Evolutionary conservation across 768 basidiomycete genomes (phyloP).

Genomic region (Harrya chromipes): DNA sequence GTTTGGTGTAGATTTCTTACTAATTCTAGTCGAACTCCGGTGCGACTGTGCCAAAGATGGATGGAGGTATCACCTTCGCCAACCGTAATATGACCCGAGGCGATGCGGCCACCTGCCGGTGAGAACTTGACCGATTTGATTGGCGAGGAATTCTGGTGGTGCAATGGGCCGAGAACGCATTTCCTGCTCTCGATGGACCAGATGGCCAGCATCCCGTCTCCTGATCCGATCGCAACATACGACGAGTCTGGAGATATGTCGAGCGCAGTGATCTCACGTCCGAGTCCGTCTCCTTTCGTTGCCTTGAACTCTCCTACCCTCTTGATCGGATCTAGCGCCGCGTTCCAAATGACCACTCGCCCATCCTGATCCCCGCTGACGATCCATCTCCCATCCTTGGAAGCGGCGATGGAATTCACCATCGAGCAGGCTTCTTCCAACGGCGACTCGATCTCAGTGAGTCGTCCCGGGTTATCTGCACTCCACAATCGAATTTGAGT

Average conservation of each 20-base stretch:
- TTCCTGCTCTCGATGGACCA: slow-evolving; percentile 1
- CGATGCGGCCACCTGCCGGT: slow-evolving; percentile 9
- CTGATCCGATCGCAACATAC: slow-evolving; percentile 3
- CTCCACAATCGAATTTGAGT: too few species aligned
- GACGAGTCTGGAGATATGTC: slow-evolving; percentile 8
- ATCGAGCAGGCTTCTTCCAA: neutral
- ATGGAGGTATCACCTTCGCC: neutral
- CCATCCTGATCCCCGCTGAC: slow-evolving; percentile 7
- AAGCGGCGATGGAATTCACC: slow-evolving; percentile 1
- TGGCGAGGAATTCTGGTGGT: neutral
- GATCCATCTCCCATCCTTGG: slow-evolving; percentile 9
- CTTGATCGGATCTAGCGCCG: neutral
- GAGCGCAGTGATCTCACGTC: slow-evolving; percentile 2
- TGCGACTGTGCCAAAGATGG: slow-evolving; percentile 13
- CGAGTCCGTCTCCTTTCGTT: neutral
- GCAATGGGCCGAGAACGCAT: slow-evolving; percentile 2
- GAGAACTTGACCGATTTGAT: slow-evolving; percentile 19
- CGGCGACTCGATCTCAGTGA: too few species aligned
- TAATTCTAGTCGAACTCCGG: slow-evolving; percentile 4
- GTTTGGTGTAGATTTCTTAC: neutral
- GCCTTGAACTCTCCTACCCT: neutral
- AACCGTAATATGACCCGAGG: neutral
- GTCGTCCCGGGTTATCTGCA: too few species aligned
- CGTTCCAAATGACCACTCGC: slow-evolving; percentile 8
- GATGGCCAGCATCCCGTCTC: slow-evolving; percentile 1